Evolutionary conservation across 2,329 filamentous ascomycete species (phyloP), one percentile per base, ranked within the genome.

Genomic region (Fusarium keratoplasticum): DNA sequence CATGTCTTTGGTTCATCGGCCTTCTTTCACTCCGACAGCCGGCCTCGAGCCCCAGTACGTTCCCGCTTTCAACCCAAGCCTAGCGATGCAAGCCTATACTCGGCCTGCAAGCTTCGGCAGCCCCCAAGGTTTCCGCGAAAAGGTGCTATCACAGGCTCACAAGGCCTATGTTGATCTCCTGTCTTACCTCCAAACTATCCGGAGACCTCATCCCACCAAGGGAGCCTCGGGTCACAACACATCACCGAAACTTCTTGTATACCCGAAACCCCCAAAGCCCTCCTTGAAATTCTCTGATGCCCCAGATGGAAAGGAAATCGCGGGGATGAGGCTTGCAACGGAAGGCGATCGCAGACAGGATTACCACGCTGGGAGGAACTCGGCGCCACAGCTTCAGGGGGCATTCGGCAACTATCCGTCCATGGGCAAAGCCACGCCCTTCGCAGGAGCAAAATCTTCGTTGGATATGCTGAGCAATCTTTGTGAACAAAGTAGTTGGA

Each of bases 401-500:
- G 54, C 69, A 18, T 73, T 73, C 33, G 70, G 62, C 36, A 67
- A 58, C 52, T 71, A 69, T 16, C 55, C 67, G 25, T 62, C 75
- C 20, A 61, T 66, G n/a, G 68, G 65, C 27, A 76, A 75, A 31
- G 55, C 67, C 13, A 86, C 87, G 1, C 86, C 88, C 5, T 79
- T 88, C 25, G 81, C 86, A 8, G 64, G 89, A 72, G 94, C 94
- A 10, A 89, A 87, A 55, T 86, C 89, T 8, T 93, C 93, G 3
- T 83, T 97, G 22, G 90, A 94, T 40, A 90, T 95, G 77, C 86
- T 98, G 22, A 91, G 90, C 18, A 90, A 87, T 72, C 84, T 97
- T 8, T 97, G 95, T 80, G 91, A 93, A 77, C 92, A 96, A 80
- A 94, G 92, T 77, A 89, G 88, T 11, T 96, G 94, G 94, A 89